A percentile compares a stretch with the other conserved stretches of the same genome.
phyloP scores from a whole-genome alignment of 1,139 yeast genomes.

The Pichia sp. region DNA sequence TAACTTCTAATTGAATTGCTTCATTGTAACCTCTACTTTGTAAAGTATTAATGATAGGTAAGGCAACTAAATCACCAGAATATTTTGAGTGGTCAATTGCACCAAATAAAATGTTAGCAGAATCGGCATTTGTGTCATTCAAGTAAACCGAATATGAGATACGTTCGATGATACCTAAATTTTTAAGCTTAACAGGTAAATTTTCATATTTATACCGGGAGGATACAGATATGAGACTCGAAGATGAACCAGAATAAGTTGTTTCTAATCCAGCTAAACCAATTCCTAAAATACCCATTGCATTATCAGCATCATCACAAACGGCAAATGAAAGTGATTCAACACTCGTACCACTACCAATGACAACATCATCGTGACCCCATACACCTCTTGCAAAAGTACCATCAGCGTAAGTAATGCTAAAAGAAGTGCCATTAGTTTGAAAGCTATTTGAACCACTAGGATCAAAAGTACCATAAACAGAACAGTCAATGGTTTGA shows the following conservation, averaged over 20 bases:
- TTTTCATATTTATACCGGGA: slow-evolving; percentile 38
- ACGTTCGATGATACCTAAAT: slow-evolving; percentile 45
- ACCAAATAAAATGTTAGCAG: slow-evolving; percentile 50
- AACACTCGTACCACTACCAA: slow-evolving; percentile 40
- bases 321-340: slow-evolving; percentile 48
- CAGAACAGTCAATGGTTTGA: slow-evolving; percentile 30
- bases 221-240: slow-evolving; percentile 18
- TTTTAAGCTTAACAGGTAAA: slow-evolving; percentile 50
- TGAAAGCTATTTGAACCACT: slow-evolving; percentile 40
- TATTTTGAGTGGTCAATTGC: slow-evolving; percentile 52
- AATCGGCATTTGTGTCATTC: slow-evolving; percentile 33
- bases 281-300: slow-evolving; percentile 55
- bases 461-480: slow-evolving; percentile 47
- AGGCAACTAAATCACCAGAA: slow-evolving; percentile 38
- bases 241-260: slow-evolving; percentile 23
- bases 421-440: slow-evolving; percentile 41
- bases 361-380: slow-evolving; percentile 49
- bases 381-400: slow-evolving; percentile 57
- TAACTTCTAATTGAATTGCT: slow-evolving; percentile 40
- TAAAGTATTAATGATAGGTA: slow-evolving; percentile 39
- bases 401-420: slow-evolving; percentile 56
- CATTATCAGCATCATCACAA: slow-evolving; percentile 45
- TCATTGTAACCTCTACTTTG: slow-evolving; percentile 23
- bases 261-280: slow-evolving; percentile 50
- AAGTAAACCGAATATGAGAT: slow-evolving; percentile 50